Base-by-base conservation (phyloP, 768 basidiomycete species). In the Dentipellis sp. region DNA sequence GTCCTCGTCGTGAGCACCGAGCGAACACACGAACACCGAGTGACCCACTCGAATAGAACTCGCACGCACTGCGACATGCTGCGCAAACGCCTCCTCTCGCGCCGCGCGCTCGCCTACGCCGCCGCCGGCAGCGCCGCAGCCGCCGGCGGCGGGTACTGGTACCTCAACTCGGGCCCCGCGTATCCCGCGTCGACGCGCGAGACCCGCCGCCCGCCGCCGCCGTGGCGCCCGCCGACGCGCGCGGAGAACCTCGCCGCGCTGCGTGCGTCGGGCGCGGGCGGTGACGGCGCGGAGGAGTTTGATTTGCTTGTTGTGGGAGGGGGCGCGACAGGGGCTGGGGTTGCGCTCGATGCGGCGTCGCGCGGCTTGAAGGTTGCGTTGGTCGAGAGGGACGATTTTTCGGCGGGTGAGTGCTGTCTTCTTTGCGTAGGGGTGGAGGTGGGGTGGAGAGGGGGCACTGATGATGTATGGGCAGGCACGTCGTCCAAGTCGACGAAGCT, bases 401-500 rank as follows among this genome's bases (percentile, higher is more conserved):
- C 84, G 63, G 80, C 90, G 21, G 94, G 92, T 91, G 58, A 59
- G 78, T 68, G 6, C 3, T 6, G 29, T 29, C 16, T 10, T 19
- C 10, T 10, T 7, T 14, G 22, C 5, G 3, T 54, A 21, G 19
- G 21, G 23, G 8, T 50, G 47, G 17, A 1, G 29, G 9, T 23
- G 12, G 29, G 19, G 21, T 39, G 36, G 23, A 50, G 36, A 12
- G 39, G 36, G 11, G 39, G 38, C 49, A 14, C 10, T 40, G 10
- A n/a, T 3, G 0, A 36, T 38, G 22, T 6, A 37, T 10, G 16
- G 3, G 21, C 64, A 91, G 92, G 94, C 16, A 97, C 95, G 0
- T 95, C 92, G 0, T 95, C 92, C 6, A 98, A 98, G 67, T 94
- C 92, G 8, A 98, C 97, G 1, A 98, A 99, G 69, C 85, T 99